These are phyloP conservation scores for Pleurotus citrinopileatus DNA, from an alignment of 768 basidiomycete genomes.

Conservation along the genomic window DNA sequence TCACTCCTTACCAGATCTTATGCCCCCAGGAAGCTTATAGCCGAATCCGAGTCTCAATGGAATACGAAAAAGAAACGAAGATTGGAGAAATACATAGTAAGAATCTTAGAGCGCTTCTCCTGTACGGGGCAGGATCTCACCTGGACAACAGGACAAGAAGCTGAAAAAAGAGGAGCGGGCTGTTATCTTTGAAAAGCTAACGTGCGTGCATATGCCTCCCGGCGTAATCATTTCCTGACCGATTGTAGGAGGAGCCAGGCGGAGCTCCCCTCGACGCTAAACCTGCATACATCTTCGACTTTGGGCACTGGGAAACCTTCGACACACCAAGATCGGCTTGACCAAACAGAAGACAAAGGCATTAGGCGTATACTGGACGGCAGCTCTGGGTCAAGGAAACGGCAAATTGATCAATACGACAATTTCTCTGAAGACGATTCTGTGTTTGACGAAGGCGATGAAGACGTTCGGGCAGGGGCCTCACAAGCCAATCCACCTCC, in stretches of 20 bases:
- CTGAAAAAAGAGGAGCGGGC: conserved; percentile 86
- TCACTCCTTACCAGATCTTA: conserved; percentile 10
- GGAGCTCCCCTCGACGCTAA: conserved; percentile 50
- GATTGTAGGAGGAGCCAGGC: conserved; percentile 71
- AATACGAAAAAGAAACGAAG: conserved; percentile 84
- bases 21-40: conserved; percentile 35
- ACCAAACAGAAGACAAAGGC: conserved; percentile 57
- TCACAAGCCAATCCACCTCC: conserved; percentile 52
- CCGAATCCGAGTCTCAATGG: conserved; percentile 67
- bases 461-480: conserved; percentile 54
- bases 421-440: conserved; percentile 16
- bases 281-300: conserved; percentile 77
- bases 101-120: conserved; percentile 20
- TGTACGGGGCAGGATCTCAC: too few species aligned
- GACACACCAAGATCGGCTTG: conserved; percentile 59
- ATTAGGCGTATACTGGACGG: conserved; percentile 52
- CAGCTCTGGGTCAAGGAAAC: conserved; percentile 46
- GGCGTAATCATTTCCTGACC: conserved; percentile 19
- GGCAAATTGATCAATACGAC: conserved; percentile 35
- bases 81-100: conserved; percentile 89
- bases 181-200: conserved; percentile 74
- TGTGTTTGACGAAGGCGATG: conserved; percentile 16
- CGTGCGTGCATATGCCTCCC: conserved; percentile 45
- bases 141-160: conserved; percentile 74
- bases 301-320: conserved; percentile 71